Evolutionary conservation across 1,284 basidiomycete genomes (phyloP), one percentile per base, ranked within the genome.

Genomic region (Sporisorium reilianum): DNA sequence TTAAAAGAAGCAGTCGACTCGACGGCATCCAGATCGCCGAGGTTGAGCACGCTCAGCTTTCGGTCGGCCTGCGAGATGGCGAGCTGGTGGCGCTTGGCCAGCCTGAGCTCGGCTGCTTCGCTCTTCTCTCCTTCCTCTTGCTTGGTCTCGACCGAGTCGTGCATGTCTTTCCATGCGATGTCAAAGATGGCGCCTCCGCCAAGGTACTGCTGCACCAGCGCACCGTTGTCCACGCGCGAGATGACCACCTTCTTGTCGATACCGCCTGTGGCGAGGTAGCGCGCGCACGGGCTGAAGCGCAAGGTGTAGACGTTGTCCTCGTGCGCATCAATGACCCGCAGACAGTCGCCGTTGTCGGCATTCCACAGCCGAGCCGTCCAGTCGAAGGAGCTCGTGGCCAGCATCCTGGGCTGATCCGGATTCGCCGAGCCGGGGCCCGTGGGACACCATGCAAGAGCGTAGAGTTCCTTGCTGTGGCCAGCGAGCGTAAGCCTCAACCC

Each of bases 341-440:
- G 20, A 50, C 83, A 84, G 14, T 74, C 76, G 30, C 83, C 83
- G 18, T 63, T 77, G 50, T 84, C 82, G 38, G 68, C 82, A 38
- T 84, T 83, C 83, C 83, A 84, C 0, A 84, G 59, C 16, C 83
- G 65, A 8, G 79, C 80, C 1, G 82, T 84, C 53, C 78, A 67
- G 60, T 84, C 83, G 23, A 83, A 84, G 14, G 79, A 79, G 25
- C 80, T 74, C 38, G 83, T 83, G 7, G 83, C 83, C 7, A 84
- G 65, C 68, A 84, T 77, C n/a, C 80, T 70, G 9, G 83, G 83
- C 55, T 77, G 75, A 11, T 72, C 66, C 22, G 77, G 70, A 18
- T 81, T 62, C 4, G 72, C 45, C 16, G 78, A 77, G 23, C 78
- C 76, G 7, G 79, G 77, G 5, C 79, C 79, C 2, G 76, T 77